Conservation (phyloP, 768 basidiomycete genomes). For the Termitomyces heimii region DNA sequence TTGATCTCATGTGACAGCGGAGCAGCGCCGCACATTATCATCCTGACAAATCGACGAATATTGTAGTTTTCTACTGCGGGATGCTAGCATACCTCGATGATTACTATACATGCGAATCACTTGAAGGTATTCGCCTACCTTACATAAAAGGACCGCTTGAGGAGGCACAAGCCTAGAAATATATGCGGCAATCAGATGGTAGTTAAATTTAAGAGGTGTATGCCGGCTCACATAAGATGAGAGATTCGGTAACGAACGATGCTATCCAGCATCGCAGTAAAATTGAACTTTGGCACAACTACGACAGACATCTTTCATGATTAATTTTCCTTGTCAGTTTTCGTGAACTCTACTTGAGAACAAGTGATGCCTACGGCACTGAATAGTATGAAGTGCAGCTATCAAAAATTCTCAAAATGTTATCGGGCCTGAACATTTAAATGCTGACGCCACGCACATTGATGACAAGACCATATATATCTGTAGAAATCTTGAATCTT, state of each 20-base stretch:
- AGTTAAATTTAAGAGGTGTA: neutral
- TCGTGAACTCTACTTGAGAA: neutral
- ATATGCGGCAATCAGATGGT: neutral
- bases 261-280: slow-evolving; percentile 54
- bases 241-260: slow-evolving; percentile 52
- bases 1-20: slow-evolving; percentile 52
- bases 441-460: slow-evolving; percentile 30
- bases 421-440: neutral
- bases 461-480: slow-evolving; percentile 64
- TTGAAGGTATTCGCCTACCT: slow-evolving; percentile 28
- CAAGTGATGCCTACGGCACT: slow-evolving; percentile 35
- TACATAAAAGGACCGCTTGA: slow-evolving; percentile 51
- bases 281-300: slow-evolving; percentile 58
- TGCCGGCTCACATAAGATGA: slow-evolving; percentile 37
- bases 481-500: slow-evolving; percentile 18
- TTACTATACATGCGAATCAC: neutral
- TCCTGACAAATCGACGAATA: slow-evolving; percentile 33
- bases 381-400: slow-evolving; percentile 57
- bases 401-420: neutral
- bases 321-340: neutral
- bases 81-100: slow-evolving; percentile 28
- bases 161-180: slow-evolving; percentile 47
- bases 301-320: slow-evolving; percentile 42
- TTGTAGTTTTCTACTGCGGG: slow-evolving; percentile 45
- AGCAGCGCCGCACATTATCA: slow-evolving; percentile 53